Base-by-base conservation (phyloP, 1,284 basidiomycete genomes). In the Termitomyces sp. region DNA sequence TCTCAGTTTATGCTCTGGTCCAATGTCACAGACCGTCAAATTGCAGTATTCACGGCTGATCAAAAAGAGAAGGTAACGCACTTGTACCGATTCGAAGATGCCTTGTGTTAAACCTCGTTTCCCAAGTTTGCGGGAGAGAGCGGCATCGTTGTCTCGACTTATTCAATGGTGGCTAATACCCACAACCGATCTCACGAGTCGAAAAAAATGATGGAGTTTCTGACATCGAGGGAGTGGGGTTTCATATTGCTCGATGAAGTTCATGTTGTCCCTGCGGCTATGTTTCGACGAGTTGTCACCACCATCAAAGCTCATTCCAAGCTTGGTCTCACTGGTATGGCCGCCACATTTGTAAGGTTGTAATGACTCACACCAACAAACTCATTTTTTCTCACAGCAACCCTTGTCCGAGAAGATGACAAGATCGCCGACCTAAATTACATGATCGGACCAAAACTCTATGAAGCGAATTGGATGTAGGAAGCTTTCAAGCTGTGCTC, bases 391-490 rank as follows among this genome's bases (percentile, higher is more conserved):
- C 37, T 45, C 28, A 43, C 65, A 90, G 94, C 96, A 1, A 99
- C 97, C 3, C 84, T 99, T 34, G 97, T 99, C 31, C 90, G 97
- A 57, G 97, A 99, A 71, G 97, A 99, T 66, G 97, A 99, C 69
- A 98, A 98, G 76, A 99, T 99, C 63, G 89, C 91, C 30, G 97
- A 99, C 73, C 76, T 99, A 54, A 98, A 98, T 68, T 99, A 98
- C 67, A 91, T 99, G 81, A 98, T 99, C 66, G 97, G 97, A 1
- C 97, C 97, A 3, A 99, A 99, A 73, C 79, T 99, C 41, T 99
- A 99, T 69, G 97, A 99, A 72, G 97, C 97, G 6, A 99, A 99
- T 68, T 99, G 97, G 97, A 99, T 99, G 96, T 77, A 60, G 41
- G 73, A 19, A 43, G 28, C 48, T 48, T 54, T 42, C 31, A 37